Percentiles rank a stretch among this genome's conserved stretches.
Conservation (phyloP, 495 filamentous ascomycete species). For the Aspergillus baeticus region DNA sequence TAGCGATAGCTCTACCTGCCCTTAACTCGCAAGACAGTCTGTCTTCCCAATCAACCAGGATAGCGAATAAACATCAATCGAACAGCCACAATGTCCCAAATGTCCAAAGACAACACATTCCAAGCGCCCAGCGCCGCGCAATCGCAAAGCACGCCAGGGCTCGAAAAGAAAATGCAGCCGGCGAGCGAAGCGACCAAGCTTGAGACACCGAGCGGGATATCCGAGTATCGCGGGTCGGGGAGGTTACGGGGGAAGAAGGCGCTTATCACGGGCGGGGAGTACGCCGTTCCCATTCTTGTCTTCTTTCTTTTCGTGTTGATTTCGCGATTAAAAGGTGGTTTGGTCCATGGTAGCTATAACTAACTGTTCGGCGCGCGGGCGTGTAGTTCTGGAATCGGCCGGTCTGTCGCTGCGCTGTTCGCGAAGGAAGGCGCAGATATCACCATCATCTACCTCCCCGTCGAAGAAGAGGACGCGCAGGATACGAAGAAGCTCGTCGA, state of each 20-base stretch:
- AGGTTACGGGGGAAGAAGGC: slow-evolving; percentile 52
- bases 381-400: slow-evolving; percentile 53
- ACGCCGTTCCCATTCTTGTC: slow-evolving; percentile 6
- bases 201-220: background rate
- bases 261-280: slow-evolving; percentile 59
- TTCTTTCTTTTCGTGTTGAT: background rate
- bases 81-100: background rate
- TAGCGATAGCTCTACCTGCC: background rate
- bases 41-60: background rate
- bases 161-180: slow-evolving; percentile 1
- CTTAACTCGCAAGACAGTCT: background rate
- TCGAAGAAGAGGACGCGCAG: slow-evolving; percentile 53
- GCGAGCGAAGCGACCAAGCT: slow-evolving; percentile 4
- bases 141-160: background rate
- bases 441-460: slow-evolving; percentile 54
- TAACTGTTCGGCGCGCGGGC: no score
- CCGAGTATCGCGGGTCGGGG: slow-evolving; percentile 43
- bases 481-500: slow-evolving; percentile 54
- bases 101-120: slow-evolving; percentile 1
- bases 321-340: no score
- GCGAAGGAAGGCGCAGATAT: slow-evolving; percentile 57
- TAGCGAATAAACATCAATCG: background rate
- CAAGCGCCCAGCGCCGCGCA: background rate
- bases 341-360: no score
- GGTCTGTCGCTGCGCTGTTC: slow-evolving; percentile 54